Conservation (phyloP, 345 rosid species). For the Hevea brasiliensis region DNA sequence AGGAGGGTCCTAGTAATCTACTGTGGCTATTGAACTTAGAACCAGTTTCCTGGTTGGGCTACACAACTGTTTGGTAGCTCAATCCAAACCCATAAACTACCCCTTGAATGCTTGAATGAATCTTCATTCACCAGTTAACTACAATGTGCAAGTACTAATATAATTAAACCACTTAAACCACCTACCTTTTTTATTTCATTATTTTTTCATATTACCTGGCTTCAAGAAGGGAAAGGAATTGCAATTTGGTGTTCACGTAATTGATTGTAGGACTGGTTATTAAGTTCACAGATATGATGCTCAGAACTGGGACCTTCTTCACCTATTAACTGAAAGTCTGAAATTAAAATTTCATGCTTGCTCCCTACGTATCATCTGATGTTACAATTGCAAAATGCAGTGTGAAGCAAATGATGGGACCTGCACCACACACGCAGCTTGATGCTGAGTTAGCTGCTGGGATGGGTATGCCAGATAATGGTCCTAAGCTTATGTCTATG, state of each 20-base stretch:
- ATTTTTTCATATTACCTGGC: neutral
- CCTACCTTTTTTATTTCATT: neutral
- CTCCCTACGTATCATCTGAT: constrained; percentile 6
- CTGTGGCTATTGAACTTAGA: neutral
- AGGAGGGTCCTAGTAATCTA: neutral
- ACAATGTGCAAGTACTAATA: neutral
- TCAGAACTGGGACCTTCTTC: neutral
- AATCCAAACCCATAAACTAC: neutral
- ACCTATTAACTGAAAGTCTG: neutral
- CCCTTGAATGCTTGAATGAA: neutral
- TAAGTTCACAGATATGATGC: neutral
- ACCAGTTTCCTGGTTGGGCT: neutral
- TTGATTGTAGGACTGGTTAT: no score
- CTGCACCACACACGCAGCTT: constrained; percentile 87
- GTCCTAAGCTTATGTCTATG: constrained; percentile 65
- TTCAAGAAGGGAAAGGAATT: neutral
- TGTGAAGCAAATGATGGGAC: constrained; percentile 69
- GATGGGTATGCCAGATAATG: constrained; percentile 97
- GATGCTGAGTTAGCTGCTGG: constrained; percentile 95
- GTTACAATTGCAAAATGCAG: constrained; percentile 39
- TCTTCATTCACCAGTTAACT: neutral
- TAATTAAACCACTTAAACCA: neutral
- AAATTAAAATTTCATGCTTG: neutral
- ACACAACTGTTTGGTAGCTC: neutral
- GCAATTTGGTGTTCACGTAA: neutral